Conservation (phyloP, 306 rosid genomes). For the Rubus idaeus region DNA sequence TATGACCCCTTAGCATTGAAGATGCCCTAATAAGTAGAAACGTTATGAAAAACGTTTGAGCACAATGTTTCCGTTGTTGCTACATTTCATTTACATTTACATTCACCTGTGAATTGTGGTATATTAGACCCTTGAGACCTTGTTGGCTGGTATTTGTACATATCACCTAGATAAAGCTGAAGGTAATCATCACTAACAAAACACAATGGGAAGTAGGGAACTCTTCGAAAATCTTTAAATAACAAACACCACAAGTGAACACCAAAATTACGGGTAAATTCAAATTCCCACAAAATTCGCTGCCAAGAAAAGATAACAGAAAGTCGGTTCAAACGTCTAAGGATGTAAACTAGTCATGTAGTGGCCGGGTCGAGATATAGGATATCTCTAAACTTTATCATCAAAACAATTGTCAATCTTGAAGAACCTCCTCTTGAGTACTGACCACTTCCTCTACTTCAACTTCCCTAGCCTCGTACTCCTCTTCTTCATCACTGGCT, state of each 20-base stretch:
- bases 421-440: constrained; percentile 57
- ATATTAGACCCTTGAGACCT: neutral
- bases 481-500: constrained; percentile 92
- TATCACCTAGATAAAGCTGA: neutral
- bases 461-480: constrained; percentile 84
- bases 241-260: neutral
- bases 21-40: no score
- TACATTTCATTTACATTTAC: neutral
- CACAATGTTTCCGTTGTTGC: neutral
- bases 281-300: neutral
- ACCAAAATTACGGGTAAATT: neutral
- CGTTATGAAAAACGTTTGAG: no score
- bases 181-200: neutral
- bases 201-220: neutral
- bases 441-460: constrained; percentile 72
- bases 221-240: no score
- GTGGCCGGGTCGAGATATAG: neutral
- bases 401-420: constrained; percentile 20
- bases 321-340: neutral
- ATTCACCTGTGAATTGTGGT: neutral
- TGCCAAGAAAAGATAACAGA: neutral
- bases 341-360: neutral
- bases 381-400: neutral
- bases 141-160: neutral
- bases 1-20: no score